Base-by-base conservation (phyloP, 2,329 filamentous ascomycete genomes). In the Lachnellula subtilissima region DNA sequence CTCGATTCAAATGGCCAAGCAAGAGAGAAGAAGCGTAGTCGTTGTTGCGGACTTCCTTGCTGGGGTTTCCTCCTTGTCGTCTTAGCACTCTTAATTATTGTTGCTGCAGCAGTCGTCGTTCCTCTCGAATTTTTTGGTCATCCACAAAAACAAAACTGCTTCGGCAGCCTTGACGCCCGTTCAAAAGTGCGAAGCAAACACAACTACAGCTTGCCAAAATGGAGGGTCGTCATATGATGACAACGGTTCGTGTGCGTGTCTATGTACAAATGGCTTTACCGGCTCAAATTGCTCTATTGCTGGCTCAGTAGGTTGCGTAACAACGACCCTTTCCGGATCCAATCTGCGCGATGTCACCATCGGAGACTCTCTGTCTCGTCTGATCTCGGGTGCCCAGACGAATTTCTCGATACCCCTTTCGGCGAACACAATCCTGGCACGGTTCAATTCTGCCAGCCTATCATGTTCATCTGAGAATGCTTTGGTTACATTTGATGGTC, bases 181-280 rank as follows among this genome's bases (percentile, higher is more conserved):
- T 19, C 55, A 64, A 12, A 43, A 52, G 58, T 96, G 91, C 69
- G 77, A 82, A 61, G 73, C 76, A 40, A 78, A 79, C 32, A 73
- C 87, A 14, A 78, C 77, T 0, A 97, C 93, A 67, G 74, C 81
- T 52, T 70, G 68, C 51, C 62, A 68, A 36, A 96, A 97, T 61
- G 91, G 90, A 9, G 93, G 93, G 28, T 85, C 86, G 17, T 91
- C 86, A 54, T 81, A 93, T 15, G 72, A 91, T 19, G 82, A 80
- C 15, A 77, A 83, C 55, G 81, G 83, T 3, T 75, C 80, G 19
- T 97, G 93, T 73, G 87, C 86, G 12, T 99, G 93, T 70, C 84
- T 97, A 45, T 99, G 93, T 72, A 84, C 87, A 22, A 91, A 94
- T 65, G 91, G 92, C 1, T 97, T 93, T 70, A 92, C 88, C 0